Percentiles rank a stretch among this genome's conserved stretches.
phyloP scores from a whole-genome alignment of 768 basidiomycete species.

The Phlebiopsis flavidoalba region DNA sequence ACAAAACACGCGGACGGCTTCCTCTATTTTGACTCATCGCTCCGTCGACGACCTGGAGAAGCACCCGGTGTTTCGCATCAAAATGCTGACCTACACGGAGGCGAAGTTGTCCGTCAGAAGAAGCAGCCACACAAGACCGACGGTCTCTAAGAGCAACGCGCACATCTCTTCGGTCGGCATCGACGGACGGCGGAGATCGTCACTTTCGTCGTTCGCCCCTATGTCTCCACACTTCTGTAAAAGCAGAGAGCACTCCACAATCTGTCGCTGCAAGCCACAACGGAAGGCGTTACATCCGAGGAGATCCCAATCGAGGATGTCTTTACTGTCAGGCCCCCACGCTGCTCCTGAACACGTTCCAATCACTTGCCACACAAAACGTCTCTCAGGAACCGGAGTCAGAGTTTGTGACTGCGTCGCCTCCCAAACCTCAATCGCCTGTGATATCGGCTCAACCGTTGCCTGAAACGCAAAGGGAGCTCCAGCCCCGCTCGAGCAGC shows the following conservation, averaged over 20 bases:
- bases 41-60: conserved; percentile 55
- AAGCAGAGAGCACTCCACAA: conserved; percentile 27
- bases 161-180: conserved; percentile 13
- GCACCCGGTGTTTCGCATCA: conserved; percentile 54
- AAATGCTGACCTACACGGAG: conserved; percentile 43
- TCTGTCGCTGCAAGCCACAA: not conserved
- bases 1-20: conserved; percentile 78
- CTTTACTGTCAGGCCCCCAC: conserved; percentile 51
- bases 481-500: conserved; percentile 39
- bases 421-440: not conserved
- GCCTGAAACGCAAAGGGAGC: conserved; percentile 27
- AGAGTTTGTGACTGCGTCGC: not conserved
- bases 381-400: not conserved
- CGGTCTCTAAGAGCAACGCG: conserved; percentile 4
- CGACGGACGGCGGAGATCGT: conserved; percentile 39
- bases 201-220: conserved; percentile 48
- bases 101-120: conserved; percentile 39
- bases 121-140: conserved; percentile 10
- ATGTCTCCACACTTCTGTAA: conserved; percentile 39
- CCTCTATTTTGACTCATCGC: conserved; percentile 57
- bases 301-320: conserved; percentile 48
- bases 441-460: conserved; percentile 18
- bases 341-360: conserved; percentile 33
- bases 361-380: not conserved
- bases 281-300: conserved; percentile 11